These are phyloP conservation scores for Juglanconis sp. DNA, from an alignment of 2,329 filamentous ascomycete genomes.

Conservation along the genomic window DNA sequence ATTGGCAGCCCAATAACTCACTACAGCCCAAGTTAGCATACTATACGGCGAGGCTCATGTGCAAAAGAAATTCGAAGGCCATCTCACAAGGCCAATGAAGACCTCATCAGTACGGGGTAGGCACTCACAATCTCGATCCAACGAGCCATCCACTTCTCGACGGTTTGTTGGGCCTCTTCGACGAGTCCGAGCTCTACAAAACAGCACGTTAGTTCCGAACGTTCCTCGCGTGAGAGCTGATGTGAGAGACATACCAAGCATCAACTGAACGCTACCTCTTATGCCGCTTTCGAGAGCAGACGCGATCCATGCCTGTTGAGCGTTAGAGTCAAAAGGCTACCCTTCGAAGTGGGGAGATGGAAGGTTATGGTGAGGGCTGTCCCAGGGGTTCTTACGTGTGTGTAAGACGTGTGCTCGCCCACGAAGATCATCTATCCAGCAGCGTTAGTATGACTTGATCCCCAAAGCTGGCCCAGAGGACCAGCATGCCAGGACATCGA, in stretches of 20 bases:
- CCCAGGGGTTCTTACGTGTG: slow-evolving; percentile 40
- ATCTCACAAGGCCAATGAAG: not conserved
- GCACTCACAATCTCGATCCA: slow-evolving; percentile 51
- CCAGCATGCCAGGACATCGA: not conserved
- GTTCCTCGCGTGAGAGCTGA: not conserved
- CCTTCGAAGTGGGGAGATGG: too few relatives aligned
- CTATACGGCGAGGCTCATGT: not conserved
- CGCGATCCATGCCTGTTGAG: slow-evolving; percentile 57
- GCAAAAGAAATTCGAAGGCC: not conserved
- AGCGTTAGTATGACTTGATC: not conserved
- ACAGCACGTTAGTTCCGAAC: not conserved
- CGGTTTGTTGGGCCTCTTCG: slow-evolving; percentile 64
- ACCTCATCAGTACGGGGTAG: too few relatives aligned
- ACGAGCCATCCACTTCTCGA: slow-evolving; percentile 65
- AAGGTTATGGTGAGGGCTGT: not conserved
- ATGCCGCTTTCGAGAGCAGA: slow-evolving; percentile 66
- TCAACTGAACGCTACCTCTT: slow-evolving; percentile 60
- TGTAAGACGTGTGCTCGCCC: slow-evolving; percentile 68
- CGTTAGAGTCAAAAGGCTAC: not conserved
- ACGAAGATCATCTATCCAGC: slow-evolving; percentile 58
- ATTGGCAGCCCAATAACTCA: not conserved
- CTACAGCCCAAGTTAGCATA: not conserved
- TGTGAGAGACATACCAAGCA: slow-evolving; percentile 44
- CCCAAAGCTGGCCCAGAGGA: not conserved
- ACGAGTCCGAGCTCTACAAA: slow-evolving; percentile 57